These are phyloP conservation scores for Yamadazyma insecticola DNA, from an alignment of 805 yeast genomes.

Conservation along the genomic window DNA sequence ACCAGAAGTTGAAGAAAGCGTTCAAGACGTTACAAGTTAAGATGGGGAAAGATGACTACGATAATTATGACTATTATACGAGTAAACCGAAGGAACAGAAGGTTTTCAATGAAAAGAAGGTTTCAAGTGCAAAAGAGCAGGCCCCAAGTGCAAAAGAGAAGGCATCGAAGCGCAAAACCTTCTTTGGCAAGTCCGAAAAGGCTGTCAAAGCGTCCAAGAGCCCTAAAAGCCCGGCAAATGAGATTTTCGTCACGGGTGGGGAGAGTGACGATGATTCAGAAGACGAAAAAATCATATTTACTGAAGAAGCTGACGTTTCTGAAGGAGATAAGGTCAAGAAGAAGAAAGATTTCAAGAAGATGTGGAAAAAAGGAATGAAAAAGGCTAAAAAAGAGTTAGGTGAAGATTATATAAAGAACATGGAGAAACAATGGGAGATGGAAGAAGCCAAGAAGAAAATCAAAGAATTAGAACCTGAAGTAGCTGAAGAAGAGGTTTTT, in stretches of 20 bases:
- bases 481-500: not conserved
- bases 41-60: slow-evolving; percentile 27
- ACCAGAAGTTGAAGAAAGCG: slow-evolving; percentile 21
- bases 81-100: no score
- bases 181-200: no score
- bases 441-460: slow-evolving; percentile 11
- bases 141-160: no score
- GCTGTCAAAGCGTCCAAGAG: no score
- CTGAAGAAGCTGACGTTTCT: slow-evolving; percentile 1
- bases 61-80: slow-evolving; percentile 32
- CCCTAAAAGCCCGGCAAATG: slow-evolving; percentile 10
- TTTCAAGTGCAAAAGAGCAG: not conserved
- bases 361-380: slow-evolving; percentile 17
- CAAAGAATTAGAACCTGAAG: slow-evolving; percentile 2
- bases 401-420: slow-evolving; percentile 15
- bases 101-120: not conserved
- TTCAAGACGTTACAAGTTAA: slow-evolving; percentile 24
- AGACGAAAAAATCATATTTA: slow-evolving; percentile 5
- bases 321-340: slow-evolving; percentile 9
- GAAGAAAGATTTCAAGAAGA: slow-evolving; percentile 10
- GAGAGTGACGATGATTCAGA: slow-evolving; percentile 14
- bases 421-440: slow-evolving; percentile 15
- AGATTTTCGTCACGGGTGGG: slow-evolving; percentile 16
- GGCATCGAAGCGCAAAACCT: no score
- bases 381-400: slow-evolving; percentile 22